Base-by-base conservation (phyloP, 495 filamentous ascomycete species). In the Daldinia grandis region DNA sequence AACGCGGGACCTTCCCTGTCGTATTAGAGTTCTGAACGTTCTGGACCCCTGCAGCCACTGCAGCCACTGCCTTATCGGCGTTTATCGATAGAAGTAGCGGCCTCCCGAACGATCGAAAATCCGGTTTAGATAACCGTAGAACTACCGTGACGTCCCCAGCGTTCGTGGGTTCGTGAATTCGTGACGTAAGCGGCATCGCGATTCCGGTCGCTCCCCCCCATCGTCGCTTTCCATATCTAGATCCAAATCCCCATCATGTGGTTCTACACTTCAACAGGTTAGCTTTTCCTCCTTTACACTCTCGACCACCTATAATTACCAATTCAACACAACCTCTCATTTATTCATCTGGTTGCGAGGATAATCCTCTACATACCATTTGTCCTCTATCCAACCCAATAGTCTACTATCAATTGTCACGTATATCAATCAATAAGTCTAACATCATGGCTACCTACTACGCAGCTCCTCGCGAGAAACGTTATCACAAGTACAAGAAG, bases 401-500 rank as follows among this genome's bases (percentile, higher is more conserved):
- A 58, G 31, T 31, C 55, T 47, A 21, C 1, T 12, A 21, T 47
- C 42, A 47, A 47, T 47, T 5, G 19, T 47, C 42, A 47, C 25
- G 25, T 12, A 12, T 47, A 47, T 3, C 12, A 38, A 47, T 35
- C 17, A 24, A 47, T 19, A 24, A 47, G 19, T 49, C 70, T 74
- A 66, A 76, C 67, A 69, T 40, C 54, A 77, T 77, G 75, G 58
- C 64, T 30, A 73, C 73, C 62, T 74, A 74, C 50, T 76, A 76
- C 21, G 61, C 61, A 74, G 69, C 75, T 28, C 62, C 75, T 65
- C 64, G 75, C 74, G 60, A 77, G 44, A 74, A 69, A 70, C 42
- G 72, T 61, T 68, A 74, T 38, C 73, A 76, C 37, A 74, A 77
- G 17, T 77, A 76, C 72, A 84, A 83, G 68, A 84, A 83, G 56